phyloP scores from a whole-genome alignment of 1,284 basidiomycete species.

The Microbotryum scabiosae region DNA sequence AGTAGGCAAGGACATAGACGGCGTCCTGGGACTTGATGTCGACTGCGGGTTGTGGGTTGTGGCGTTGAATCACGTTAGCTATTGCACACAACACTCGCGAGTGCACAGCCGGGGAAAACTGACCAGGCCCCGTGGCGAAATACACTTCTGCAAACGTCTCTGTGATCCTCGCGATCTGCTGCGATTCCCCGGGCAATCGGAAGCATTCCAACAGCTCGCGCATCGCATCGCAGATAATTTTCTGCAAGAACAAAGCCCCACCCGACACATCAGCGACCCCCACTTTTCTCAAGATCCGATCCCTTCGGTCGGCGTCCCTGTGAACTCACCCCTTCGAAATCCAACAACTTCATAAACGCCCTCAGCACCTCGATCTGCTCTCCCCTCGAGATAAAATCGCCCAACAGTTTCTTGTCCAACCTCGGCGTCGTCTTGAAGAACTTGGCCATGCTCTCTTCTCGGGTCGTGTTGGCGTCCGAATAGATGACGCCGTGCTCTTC shows the following conservation, averaged over 20 bases:
- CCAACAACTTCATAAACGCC: conserved; percentile 80
- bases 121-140: conserved; percentile 73
- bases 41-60: conserved; percentile 43
- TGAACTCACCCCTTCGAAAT: conserved; percentile 74
- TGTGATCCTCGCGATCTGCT: conserved; percentile 89
- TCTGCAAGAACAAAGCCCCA: conserved; percentile 47
- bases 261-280: background rate
- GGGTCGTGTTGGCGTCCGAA: conserved; percentile 33
- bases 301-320: background rate
- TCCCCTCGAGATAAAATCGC: conserved; percentile 85
- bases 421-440: conserved; percentile 81
- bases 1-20: conserved; percentile 88
- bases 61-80: conserved; percentile 1
- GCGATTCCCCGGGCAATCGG: conserved; percentile 87
- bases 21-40: conserved; percentile 89
- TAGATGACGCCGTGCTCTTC: conserved; percentile 76
- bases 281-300: too few relatives aligned
- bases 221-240: conserved; percentile 90
- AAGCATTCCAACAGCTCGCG: conserved; percentile 89
- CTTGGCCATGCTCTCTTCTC: conserved; percentile 57
- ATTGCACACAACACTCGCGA: background rate
- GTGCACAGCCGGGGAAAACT: conserved; percentile 28
- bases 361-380: conserved; percentile 78
- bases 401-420: conserved; percentile 87
- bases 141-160: conserved; percentile 90